These are phyloP conservation scores for Colletotrichum orchidophilum DNA, from an alignment of 2,329 filamentous ascomycete genomes.

Conservation along the genomic window DNA sequence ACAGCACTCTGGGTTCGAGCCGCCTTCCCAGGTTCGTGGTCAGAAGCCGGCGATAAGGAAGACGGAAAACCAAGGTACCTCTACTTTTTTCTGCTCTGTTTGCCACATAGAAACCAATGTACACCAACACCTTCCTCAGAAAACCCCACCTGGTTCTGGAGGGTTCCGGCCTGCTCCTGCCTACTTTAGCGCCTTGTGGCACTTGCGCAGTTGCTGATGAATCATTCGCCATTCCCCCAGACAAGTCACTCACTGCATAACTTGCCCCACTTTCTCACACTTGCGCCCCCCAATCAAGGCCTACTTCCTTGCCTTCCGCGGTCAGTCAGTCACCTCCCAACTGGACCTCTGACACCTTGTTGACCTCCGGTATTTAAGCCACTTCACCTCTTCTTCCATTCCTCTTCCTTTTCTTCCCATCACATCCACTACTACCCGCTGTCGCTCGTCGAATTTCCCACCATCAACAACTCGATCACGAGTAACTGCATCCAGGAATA, in stretches of 20 bases:
- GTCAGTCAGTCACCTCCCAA: constrained; percentile 24
- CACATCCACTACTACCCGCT: constrained; percentile 5
- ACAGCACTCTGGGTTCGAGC: constrained; percentile 29
- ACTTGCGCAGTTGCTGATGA: constrained; percentile 45
- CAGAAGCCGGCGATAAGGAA: constrained; percentile 1
- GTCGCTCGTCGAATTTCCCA: not conserved
- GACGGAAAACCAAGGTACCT: constrained; percentile 6
- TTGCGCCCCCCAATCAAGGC: constrained; percentile 19
- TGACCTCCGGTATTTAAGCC: constrained; percentile 19
- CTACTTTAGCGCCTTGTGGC: constrained; percentile 22
- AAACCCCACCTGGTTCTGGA: constrained; percentile 46
- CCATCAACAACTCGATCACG: not conserved
- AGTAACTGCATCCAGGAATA: constrained; percentile 2
- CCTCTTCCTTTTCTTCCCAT: constrained; percentile 12
- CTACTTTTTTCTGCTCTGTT: not conserved
- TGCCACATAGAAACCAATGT: too few relatives aligned
- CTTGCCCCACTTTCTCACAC: constrained; percentile 39
- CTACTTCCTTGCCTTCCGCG: constrained; percentile 32
- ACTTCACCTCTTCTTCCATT: constrained; percentile 12
- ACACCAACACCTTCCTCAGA: not conserved
- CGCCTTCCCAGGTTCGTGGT: constrained; percentile 25
- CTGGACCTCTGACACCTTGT: constrained; percentile 15
- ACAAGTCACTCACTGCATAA: constrained; percentile 36
- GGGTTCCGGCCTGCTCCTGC: constrained; percentile 43
- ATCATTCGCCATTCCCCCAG: constrained; percentile 43